Percentiles rank a stretch among this genome's conserved stretches.
phyloP scores from a whole-genome alignment of 345 rosid genomes.

The Salix viminalis region DNA sequence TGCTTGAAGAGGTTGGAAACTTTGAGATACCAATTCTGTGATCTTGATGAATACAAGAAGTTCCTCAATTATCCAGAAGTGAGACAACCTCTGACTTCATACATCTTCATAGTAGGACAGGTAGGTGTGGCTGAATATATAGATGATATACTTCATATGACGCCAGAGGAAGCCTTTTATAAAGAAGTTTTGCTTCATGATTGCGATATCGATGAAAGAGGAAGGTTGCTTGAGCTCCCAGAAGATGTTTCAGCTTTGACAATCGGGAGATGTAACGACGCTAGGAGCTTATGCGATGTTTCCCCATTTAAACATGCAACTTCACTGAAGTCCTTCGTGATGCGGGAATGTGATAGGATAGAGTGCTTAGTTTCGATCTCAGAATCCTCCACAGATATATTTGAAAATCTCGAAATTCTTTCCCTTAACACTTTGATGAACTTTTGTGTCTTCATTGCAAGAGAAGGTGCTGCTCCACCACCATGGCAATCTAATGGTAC shows the following conservation, averaged over 20 bases:
- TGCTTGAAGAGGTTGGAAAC: conserved; percentile 12
- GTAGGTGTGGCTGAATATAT: neutral
- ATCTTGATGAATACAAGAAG: neutral
- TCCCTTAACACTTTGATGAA: neutral
- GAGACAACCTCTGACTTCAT: neutral
- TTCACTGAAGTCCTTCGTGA: neutral
- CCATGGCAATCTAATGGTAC: neutral
- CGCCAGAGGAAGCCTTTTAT: neutral
- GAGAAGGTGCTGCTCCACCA: neutral
- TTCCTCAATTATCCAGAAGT: neutral
- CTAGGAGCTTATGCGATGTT: neutral
- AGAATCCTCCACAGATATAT: neutral
- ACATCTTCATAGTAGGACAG: neutral
- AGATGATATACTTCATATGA: neutral
- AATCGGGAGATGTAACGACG: neutral
- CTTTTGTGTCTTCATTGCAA: neutral
- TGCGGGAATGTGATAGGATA: neutral
- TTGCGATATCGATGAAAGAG: neutral
- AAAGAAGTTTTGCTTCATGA: neutral
- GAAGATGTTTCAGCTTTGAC: neutral
- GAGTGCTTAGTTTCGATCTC: neutral
- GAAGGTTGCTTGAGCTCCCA: neutral
- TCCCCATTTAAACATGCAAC: neutral
- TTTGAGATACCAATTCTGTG: neutral
- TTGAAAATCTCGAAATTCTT: neutral